Evolutionary conservation across 164 flowering plant genomes (phyloP).

Genomic region (Vitis riparia): DNA sequence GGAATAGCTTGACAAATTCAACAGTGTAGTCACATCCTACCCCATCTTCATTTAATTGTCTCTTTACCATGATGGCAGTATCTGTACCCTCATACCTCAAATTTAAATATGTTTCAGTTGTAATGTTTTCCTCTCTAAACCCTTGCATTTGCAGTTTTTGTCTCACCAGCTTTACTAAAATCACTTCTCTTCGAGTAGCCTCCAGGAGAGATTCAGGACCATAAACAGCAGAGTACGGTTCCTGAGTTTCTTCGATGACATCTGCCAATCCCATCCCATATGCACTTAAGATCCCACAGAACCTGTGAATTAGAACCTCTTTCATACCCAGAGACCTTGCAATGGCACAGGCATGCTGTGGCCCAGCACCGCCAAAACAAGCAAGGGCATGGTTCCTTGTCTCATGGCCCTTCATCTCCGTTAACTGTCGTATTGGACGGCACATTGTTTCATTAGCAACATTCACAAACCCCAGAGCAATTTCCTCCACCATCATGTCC

Average conservation of each 20-base stretch:
- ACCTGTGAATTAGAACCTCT: constrained; percentile 85
- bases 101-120: constrained; percentile 70
- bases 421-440: constrained; percentile 91
- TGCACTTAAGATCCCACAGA: constrained; percentile 96
- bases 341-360: constrained; percentile 98
- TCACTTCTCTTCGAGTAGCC: constrained; percentile 61
- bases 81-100: constrained; percentile 96
- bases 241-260: constrained; percentile 94
- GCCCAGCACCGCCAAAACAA: constrained; percentile 99
- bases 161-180: constrained; percentile 56
- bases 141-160: constrained; percentile 75
- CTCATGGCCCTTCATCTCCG: constrained; percentile 99
- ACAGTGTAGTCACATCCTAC: constrained; percentile 52
- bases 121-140: constrained; percentile 59
- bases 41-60: constrained; percentile 32
- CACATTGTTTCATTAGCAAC: constrained; percentile 99
- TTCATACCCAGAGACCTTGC: constrained; percentile 92
- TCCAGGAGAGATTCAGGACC: constrained; percentile 58
- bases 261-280: constrained; percentile 99
- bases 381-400: constrained; percentile 94
- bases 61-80: constrained; percentile 95
- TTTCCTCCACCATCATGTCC: constrained; percentile 90
- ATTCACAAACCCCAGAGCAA: constrained; percentile 90
- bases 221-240: constrained; percentile 89
- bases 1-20: constrained; percentile 79